Conservation (phyloP, 768 basidiomycete species). For the Mycena belliarum region DNA sequence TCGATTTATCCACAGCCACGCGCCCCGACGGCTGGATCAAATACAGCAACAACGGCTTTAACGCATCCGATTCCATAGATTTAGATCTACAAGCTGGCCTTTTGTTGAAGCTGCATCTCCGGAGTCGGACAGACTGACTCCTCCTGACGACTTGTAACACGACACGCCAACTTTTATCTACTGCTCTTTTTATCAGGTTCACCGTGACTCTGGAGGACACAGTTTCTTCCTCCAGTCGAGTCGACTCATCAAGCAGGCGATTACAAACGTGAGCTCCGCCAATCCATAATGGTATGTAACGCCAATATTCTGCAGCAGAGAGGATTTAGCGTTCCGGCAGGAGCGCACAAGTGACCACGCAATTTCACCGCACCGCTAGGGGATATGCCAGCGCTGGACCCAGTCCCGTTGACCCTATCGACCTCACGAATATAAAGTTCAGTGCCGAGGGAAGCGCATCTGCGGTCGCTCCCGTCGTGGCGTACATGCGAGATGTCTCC, state of each 20-base stretch:
- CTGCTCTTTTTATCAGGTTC: not conserved
- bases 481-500: constrained; percentile 35
- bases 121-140: not conserved
- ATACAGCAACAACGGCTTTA: too few species aligned
- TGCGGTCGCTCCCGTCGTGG: constrained; percentile 37
- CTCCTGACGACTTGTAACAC: not conserved
- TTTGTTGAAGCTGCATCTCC: not conserved
- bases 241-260: constrained; percentile 38
- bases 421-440: constrained; percentile 33
- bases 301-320: constrained; percentile 34
- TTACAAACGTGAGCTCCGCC: constrained; percentile 46
- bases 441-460: constrained; percentile 13
- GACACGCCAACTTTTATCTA: not conserved
- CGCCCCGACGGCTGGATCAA: too few species aligned
- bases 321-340: constrained; percentile 41
- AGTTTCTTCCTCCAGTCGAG: not conserved
- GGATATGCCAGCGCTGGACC: constrained; percentile 35
- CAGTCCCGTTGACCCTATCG: constrained; percentile 44
- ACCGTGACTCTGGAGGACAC: not conserved
- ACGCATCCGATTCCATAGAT: too few species aligned
- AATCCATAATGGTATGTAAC: constrained; percentile 47
- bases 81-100: not conserved
- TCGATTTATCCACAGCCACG: too few species aligned
- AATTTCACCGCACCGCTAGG: constrained; percentile 42
- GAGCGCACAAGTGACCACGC: constrained; percentile 38